Evolutionary conservation across 2,329 filamentous ascomycete species (phyloP).

Genomic region (Lachnellula occidentalis): DNA sequence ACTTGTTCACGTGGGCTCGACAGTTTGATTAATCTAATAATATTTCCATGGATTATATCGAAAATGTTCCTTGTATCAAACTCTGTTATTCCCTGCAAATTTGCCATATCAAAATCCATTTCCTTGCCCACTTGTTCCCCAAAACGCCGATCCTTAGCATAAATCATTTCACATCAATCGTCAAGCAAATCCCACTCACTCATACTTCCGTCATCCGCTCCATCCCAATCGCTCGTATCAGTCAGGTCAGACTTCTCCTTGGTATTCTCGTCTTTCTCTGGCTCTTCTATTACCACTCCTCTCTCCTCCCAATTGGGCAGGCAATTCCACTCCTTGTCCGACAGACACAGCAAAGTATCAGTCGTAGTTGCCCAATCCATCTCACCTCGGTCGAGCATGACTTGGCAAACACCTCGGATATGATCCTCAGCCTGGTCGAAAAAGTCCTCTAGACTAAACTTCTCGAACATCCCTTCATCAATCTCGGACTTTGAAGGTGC

Average conservation of each 20-base stretch:
- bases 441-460: not conserved
- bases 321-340: constrained; percentile 51
- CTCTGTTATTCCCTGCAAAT: too few species aligned
- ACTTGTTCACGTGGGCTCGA: not conserved
- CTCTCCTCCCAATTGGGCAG: constrained; percentile 53
- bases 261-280: not conserved
- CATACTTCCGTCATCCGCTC: not conserved
- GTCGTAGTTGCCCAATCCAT: constrained; percentile 14
- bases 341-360: constrained; percentile 43
- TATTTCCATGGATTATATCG: not conserved
- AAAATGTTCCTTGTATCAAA: not conserved
- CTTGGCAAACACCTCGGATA: not conserved
- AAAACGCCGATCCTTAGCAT: not conserved
- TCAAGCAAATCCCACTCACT: not conserved
- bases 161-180: not conserved
- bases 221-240: not conserved
- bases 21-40: too few species aligned
- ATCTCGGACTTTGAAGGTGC: not conserved
- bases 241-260: not conserved
- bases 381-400: not conserved
- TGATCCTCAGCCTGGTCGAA: not conserved
- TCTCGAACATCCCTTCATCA: not conserved
- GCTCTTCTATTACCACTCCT: not conserved
- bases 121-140: not conserved
- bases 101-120: too few species aligned